A percentile compares a stretch with the other conserved stretches of the same genome.
Conservation (phyloP, 139 green algal species). For the Tetradesmus obliquus region DNA sequence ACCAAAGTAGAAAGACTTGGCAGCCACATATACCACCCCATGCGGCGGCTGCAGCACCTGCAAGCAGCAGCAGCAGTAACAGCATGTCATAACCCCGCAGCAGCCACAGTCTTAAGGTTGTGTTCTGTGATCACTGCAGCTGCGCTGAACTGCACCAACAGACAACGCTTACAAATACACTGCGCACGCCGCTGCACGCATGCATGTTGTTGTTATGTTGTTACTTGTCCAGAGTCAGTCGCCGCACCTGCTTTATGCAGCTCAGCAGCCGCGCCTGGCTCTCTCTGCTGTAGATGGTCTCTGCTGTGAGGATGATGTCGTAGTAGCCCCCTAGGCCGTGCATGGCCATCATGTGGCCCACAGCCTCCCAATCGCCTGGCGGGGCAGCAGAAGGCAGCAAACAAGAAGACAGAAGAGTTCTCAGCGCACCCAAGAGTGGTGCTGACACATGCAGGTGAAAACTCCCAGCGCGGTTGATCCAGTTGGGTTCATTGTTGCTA, state of each 20-base stretch:
- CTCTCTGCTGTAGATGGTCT: conserved; percentile 86
- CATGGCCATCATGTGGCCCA: conserved; percentile 55
- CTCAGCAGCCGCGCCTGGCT: conserved; percentile 67
- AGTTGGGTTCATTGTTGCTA: too few relatives aligned
- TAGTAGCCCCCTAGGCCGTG: conserved; percentile 60
- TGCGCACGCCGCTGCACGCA: not conserved
- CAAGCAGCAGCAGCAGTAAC: conserved; percentile 51
- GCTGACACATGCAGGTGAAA: too few relatives aligned
- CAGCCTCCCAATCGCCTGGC: conserved; percentile 73
- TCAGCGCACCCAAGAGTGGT: not conserved
- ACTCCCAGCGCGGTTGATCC: too few relatives aligned
- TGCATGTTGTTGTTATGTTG: too few relatives aligned
- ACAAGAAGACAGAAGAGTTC: not conserved
- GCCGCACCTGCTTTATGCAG: conserved; percentile 77
- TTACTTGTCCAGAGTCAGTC: too few relatives aligned
- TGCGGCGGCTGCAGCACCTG: conserved; percentile 71
- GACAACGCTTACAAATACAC: not conserved
- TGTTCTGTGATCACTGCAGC: not conserved
- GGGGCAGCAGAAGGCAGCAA: not conserved
- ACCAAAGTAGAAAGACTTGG: conserved; percentile 98
- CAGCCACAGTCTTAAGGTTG: not conserved
- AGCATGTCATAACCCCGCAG: conserved; percentile 38
- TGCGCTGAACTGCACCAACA: not conserved
- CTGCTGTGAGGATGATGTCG: conserved; percentile 85
- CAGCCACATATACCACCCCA: conserved; percentile 84